phyloP scores from a whole-genome alignment of 1,284 basidiomycete species.

The Tylopilus sp. region DNA sequence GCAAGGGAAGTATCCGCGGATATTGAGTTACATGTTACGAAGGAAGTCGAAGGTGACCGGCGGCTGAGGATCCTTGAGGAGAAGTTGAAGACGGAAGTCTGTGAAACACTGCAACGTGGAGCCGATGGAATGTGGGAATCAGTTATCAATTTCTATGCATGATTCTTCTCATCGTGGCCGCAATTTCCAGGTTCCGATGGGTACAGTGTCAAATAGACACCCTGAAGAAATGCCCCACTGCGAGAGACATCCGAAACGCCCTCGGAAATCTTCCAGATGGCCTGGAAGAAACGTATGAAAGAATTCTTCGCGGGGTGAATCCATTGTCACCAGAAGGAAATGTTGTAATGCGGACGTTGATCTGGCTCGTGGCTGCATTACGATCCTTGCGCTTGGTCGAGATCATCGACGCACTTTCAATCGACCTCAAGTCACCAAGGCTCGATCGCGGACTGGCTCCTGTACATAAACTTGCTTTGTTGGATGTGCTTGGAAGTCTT shows the following conservation, averaged over 20 bases:
- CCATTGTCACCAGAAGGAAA: neutral
- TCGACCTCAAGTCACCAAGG: neutral
- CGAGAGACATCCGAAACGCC: neutral
- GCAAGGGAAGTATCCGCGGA: neutral
- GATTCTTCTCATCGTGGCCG: neutral
- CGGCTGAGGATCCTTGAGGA: neutral
- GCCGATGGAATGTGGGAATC: constrained; percentile 5
- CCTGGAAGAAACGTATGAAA: constrained; percentile 6
- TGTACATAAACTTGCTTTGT: neutral
- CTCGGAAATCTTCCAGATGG: constrained; percentile 1
- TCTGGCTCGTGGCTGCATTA: constrained; percentile 3
- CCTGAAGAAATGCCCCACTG: neutral
- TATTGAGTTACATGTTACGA: neutral
- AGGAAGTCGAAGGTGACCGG: neutral
- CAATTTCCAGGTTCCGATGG: constrained; percentile 5
- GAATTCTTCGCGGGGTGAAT: neutral
- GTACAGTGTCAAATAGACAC: constrained; percentile 1
- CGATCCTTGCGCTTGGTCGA: neutral
- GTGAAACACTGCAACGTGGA: neutral
- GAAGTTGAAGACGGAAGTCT: neutral
- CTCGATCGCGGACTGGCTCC: neutral
- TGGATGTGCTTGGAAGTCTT: constrained; percentile 1
- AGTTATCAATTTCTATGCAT: no score
- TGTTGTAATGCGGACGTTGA: neutral
- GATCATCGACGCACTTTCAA: constrained; percentile 1